These are phyloP conservation scores for Tillandsia leiboldiana DNA, from an alignment of 176 grass and related monocot genomes.

Conservation along the genomic window DNA sequence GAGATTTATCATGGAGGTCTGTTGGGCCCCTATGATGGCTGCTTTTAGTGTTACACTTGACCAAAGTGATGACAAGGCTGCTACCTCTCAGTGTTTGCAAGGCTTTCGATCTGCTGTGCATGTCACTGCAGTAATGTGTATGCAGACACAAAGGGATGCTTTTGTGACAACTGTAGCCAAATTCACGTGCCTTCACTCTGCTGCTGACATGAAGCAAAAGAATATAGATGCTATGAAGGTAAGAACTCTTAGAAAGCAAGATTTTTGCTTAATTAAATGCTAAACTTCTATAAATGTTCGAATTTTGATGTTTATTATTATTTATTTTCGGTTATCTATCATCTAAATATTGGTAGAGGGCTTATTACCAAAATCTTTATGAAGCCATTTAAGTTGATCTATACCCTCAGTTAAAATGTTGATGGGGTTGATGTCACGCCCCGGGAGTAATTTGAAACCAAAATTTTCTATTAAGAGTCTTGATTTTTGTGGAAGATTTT, in stretches of 20 bases:
- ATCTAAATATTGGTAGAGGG: no score
- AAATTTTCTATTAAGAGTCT: no score
- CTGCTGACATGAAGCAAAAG: constrained; percentile 96
- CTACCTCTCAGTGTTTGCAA: constrained; percentile 76
- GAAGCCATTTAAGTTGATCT: no score
- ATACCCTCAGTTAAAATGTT: no score
- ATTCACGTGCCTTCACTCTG: constrained; percentile 92
- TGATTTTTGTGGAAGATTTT: no score
- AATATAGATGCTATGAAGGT: constrained; percentile 95
- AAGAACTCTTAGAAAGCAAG: constrained; percentile 3
- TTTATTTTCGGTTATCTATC: no score
- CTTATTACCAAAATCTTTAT: no score
- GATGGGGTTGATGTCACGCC: no score
- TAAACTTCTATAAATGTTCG: no score
- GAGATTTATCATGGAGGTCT: constrained; percentile 96
- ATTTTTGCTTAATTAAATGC: not conserved
- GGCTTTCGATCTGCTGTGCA: constrained; percentile 80
- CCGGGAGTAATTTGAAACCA: no score
- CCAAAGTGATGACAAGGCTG: constrained; percentile 78
- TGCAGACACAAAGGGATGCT: constrained; percentile 96
- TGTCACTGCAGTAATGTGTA: constrained; percentile 80
- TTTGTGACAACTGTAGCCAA: constrained; percentile 96
- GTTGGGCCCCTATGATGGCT: constrained; percentile 98
- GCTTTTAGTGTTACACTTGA: constrained; percentile 92
- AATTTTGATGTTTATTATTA: no score